Base-by-base conservation (phyloP, 2,329 filamentous ascomycete species). In the Pyrenophora graminea region DNA sequence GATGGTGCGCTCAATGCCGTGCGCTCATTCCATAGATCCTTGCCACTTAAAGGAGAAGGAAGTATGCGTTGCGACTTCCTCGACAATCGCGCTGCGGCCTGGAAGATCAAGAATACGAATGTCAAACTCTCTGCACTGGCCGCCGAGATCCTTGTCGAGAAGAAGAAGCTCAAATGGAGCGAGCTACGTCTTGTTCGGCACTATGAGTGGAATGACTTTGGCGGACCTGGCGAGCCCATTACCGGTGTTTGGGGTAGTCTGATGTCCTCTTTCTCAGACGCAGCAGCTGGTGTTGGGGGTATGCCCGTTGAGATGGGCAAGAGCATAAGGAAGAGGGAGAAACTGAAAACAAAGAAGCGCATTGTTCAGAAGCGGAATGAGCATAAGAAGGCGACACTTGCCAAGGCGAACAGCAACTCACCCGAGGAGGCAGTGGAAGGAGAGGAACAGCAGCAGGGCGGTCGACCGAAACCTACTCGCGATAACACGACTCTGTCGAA, bases 161-260 rank as follows among this genome's bases (percentile, higher is more conserved):
- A 78, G 55, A 84, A 83, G n/a, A 79, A 82, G 55, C 65, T 89
- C 18, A 78, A 79, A 19, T 89, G 85, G 82, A 82, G 80, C 48
- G 82, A 84, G 51, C 71, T 91, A 39, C 80, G 82, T 10, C 76
- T 90, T 0, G 64, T 89, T 7, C 78, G 88, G 7, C 85, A 88
- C 61, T 83, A 81, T 43, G 86, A 89, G 61, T 91, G 87, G 86
- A 89, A 89, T 59, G 87, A 90, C 61, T 90, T 90, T 61, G 86
- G 88, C 58, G 88, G 88, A 0, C 87, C 87, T 0, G 87, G 87
- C 0, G 88, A 90, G 64, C 88, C 88, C 0, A 75, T 91, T 10
- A 88, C 86, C 0, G 88, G 87, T 3, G 75, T 82, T 3, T 82
- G 83, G 30, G 82, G 83, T 9, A 86, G 85, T 0, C 60, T 90